These are phyloP conservation scores for Peniophora sp. DNA, from an alignment of 1,284 basidiomycete species.

Conservation along the genomic window DNA sequence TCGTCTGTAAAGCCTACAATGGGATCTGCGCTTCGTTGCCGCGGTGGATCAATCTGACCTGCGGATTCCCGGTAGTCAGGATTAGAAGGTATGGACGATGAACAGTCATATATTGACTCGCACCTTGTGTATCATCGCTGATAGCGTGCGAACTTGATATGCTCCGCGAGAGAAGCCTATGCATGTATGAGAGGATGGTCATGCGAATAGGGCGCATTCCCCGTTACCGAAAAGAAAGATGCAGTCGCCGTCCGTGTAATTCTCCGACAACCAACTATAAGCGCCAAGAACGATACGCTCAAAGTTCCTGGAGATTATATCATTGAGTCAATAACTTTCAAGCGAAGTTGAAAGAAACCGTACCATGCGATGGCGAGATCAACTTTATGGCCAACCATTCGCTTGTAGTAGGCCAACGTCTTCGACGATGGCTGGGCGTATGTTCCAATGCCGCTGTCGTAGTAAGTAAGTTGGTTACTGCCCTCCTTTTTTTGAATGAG, in stretches of 20 bases:
- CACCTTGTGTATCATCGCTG: constrained; percentile 27
- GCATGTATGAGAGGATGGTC: not conserved
- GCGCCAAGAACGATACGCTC: constrained; percentile 25
- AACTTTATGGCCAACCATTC: constrained; percentile 5
- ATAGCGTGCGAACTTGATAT: constrained; percentile 28
- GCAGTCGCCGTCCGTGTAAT: constrained; percentile 23
- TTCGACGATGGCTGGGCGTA: constrained; percentile 22
- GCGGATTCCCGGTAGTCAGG: not conserved
- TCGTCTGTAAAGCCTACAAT: constrained; percentile 17
- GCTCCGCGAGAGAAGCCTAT: constrained; percentile 31
- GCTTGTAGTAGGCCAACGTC: constrained; percentile 11
- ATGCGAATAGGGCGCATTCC: not conserved
- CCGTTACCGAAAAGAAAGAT: constrained; percentile 28
- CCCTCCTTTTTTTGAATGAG: constrained; percentile 9
- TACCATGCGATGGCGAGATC: constrained; percentile 24
- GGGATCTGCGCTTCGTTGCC: constrained; percentile 28
- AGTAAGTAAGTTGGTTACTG: constrained; percentile 24
- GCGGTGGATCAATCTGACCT: constrained; percentile 24
- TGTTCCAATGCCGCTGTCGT: constrained; percentile 34
- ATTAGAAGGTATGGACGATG: not conserved
- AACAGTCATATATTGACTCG: too few species aligned
- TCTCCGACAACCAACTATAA: constrained; percentile 32
- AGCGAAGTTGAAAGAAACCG: not conserved
- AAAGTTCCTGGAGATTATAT: constrained; percentile 20
- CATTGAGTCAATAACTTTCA: not conserved